Conservation (phyloP, 352 stramenopile genomes). For the Pythium angustatum region DNA sequence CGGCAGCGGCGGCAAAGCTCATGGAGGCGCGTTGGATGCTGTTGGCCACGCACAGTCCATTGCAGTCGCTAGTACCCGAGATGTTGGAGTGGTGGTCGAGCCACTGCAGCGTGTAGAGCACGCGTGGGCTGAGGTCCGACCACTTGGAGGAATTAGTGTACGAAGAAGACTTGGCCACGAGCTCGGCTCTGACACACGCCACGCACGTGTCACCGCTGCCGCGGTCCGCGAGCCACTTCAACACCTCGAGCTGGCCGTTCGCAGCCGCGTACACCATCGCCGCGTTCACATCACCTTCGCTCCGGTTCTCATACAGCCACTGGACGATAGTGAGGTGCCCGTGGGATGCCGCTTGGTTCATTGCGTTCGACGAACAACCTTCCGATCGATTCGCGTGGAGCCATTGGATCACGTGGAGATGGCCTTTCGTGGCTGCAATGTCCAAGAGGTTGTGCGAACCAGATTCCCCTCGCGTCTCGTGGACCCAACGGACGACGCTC, state of each 20-base stretch:
- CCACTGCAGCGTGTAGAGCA: background rate
- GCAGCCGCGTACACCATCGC: constrained; percentile 44
- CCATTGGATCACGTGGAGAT: background rate
- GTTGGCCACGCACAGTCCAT: background rate
- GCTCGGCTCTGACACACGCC: background rate
- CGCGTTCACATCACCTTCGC: constrained; percentile 32
- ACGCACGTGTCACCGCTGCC: background rate
- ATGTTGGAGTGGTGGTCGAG: background rate
- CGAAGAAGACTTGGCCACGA: background rate
- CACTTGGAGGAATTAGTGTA: background rate
- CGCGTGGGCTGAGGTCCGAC: background rate
- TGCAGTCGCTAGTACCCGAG: background rate
- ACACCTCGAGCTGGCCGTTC: constrained; percentile 39
- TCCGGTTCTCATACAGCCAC: constrained; percentile 42
- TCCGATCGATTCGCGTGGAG: background rate
- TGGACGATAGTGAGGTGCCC: constrained; percentile 42
- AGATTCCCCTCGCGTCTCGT: background rate
- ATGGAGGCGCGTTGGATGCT: background rate
- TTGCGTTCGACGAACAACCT: constrained; percentile 15
- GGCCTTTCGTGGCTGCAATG: background rate
- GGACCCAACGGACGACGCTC: background rate
- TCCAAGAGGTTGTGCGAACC: background rate
- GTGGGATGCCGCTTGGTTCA: constrained; percentile 46
- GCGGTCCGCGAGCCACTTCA: background rate
- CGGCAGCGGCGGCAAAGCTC: background rate